These are phyloP conservation scores for Tanozyma kutaoensis DNA, from an alignment of 805 yeast genomes.

Conservation along the genomic window DNA sequence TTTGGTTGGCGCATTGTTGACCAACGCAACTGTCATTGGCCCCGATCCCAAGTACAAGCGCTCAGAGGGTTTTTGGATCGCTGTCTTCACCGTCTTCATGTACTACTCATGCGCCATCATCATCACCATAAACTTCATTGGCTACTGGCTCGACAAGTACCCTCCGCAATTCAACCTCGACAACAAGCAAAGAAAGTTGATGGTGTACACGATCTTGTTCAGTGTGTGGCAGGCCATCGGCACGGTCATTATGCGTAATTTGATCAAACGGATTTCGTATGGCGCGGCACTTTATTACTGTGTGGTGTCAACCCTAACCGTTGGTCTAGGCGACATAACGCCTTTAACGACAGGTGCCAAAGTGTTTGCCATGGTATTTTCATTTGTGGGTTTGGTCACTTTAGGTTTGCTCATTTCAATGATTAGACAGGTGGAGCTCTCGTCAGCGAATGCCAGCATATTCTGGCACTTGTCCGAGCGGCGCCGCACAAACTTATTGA, in stretches of 20 bases:
- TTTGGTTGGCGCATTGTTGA: slow-evolving; percentile 30
- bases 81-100: slow-evolving; percentile 47
- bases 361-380: slow-evolving; percentile 47
- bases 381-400: slow-evolving; percentile 56
- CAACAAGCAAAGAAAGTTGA: slow-evolving; percentile 55
- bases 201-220: slow-evolving; percentile 54
- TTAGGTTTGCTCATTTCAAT: slow-evolving; percentile 65
- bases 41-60: slow-evolving; percentile 7
- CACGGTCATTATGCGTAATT: slow-evolving; percentile 28
- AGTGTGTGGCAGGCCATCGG: slow-evolving; percentile 67
- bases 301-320: slow-evolving; percentile 59
- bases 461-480: slow-evolving; percentile 54
- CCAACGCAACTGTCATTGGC: slow-evolving; percentile 12
- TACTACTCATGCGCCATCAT: slow-evolving; percentile 46
- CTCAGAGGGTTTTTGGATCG: slow-evolving; percentile 73
- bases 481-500: slow-evolving; percentile 22
- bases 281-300: slow-evolving; percentile 66
- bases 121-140: slow-evolving; percentile 45
- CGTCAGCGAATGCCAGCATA: slow-evolving; percentile 49
- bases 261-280: slow-evolving; percentile 25
- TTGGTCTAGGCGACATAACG: slow-evolving; percentile 68
- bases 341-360: slow-evolving; percentile 42
- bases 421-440: slow-evolving; percentile 50
- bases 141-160: slow-evolving; percentile 45
- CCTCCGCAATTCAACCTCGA: slow-evolving; percentile 61